Evolutionary conservation across 148 eudicot species (phyloP).

Genomic region (Nepenthes gracilis): DNA sequence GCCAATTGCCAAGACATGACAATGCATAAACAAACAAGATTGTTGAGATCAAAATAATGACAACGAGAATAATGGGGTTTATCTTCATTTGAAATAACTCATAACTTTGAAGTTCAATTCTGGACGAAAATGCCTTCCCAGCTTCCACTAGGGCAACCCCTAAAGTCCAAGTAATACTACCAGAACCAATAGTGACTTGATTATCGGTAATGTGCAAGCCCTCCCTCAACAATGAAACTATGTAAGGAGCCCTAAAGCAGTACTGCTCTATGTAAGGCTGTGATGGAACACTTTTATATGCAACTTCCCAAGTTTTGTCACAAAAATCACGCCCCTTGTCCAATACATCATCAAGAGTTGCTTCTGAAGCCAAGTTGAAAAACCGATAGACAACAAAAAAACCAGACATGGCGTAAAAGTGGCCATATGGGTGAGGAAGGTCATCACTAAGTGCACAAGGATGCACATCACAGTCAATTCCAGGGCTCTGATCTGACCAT

Average conservation of each 20-base stretch:
- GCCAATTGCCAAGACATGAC: conserved; percentile 46
- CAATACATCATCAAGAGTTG: conserved; percentile 75
- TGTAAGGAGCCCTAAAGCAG: conserved; percentile 92
- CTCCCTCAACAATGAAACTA: conserved; percentile 66
- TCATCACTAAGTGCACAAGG: conserved; percentile 84
- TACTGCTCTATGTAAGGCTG: conserved; percentile 98
- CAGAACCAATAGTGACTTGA: conserved; percentile 69
- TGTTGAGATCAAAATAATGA: conserved; percentile 45
- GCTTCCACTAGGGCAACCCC: conserved; percentile 95
- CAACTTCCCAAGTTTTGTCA: conserved; percentile 71
- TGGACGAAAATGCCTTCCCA: conserved; percentile 60
- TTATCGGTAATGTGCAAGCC: conserved; percentile 85
- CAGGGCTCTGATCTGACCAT: conserved; percentile 67
- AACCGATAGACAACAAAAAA: conserved; percentile 90
- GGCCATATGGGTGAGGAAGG: conserved; percentile 78
- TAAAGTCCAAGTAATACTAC: conserved; percentile 96
- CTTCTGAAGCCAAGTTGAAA: conserved; percentile 80
- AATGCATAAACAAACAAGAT: conserved; percentile 43
- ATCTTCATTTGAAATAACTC: conserved; percentile 57
- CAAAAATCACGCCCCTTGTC: conserved; percentile 77
- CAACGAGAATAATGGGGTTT: conserved; percentile 50
- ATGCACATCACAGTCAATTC: conserved; percentile 68
- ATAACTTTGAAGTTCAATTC: conserved; percentile 29
- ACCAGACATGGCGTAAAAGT: conserved; percentile 92
- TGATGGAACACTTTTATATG: conserved; percentile 70